These are phyloP conservation scores for Asclepias syriaca DNA, from an alignment of 257 asterid species.

Conservation along the genomic window DNA sequence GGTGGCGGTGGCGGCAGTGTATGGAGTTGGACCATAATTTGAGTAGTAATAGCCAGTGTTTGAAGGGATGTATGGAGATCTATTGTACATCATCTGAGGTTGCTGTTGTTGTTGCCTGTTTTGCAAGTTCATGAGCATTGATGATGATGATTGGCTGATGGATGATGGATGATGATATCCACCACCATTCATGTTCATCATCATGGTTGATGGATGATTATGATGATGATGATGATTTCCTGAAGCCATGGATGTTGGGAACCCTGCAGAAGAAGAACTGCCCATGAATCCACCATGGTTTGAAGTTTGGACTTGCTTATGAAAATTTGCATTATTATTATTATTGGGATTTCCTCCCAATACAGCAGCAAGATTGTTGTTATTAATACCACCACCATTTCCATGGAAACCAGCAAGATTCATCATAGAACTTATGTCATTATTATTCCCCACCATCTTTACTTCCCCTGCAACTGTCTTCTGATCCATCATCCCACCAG, in stretches of 20 bases:
- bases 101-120: constrained; percentile 24
- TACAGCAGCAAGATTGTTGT: constrained; percentile 14
- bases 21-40: constrained; percentile 31
- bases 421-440: constrained; percentile 52
- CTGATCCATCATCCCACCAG: constrained; percentile 34
- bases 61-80: constrained; percentile 49
- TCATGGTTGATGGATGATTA: constrained; percentile 27
- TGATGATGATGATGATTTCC: constrained; percentile 21
- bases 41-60: constrained; percentile 51
- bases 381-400: constrained; percentile 23
- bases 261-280: constrained; percentile 16
- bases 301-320: constrained; percentile 18
- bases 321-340: constrained; percentile 9
- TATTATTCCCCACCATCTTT: constrained; percentile 25
- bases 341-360: constrained; percentile 16
- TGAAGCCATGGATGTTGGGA: constrained; percentile 19
- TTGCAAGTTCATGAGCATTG: constrained; percentile 49
- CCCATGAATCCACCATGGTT: constrained; percentile 26
- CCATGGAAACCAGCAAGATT: constrained; percentile 67
- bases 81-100: constrained; percentile 67
- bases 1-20: constrained; percentile 3
- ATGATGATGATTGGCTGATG: constrained; percentile 19
- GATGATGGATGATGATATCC: constrained; percentile 9
- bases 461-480: constrained; percentile 33
- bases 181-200: constrained; percentile 39